phyloP scores from a whole-genome alignment of 1,284 basidiomycete species.

The Melampsora abietis-canadensis region DNA sequence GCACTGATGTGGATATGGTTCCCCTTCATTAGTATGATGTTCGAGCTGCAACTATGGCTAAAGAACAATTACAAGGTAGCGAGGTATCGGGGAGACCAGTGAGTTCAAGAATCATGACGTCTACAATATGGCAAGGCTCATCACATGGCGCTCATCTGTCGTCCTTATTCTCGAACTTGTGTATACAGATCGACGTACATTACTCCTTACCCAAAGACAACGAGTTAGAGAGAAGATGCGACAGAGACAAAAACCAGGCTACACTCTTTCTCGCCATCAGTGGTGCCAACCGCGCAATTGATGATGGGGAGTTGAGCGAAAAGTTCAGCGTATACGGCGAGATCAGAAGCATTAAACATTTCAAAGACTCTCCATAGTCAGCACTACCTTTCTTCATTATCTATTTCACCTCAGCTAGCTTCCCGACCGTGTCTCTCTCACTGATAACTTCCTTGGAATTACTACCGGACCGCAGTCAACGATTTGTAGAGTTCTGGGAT shows the following conservation, averaged over 20 bases:
- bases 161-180: neutral
- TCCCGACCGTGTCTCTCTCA: neutral
- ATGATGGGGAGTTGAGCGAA: conserved; percentile 75
- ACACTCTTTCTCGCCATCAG: conserved; percentile 73
- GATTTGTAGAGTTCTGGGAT: conserved; percentile 84
- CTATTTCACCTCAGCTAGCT: neutral
- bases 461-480: conserved; percentile 60
- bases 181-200: conserved; percentile 87
- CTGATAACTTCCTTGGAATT: conserved; percentile 9
- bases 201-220: conserved; percentile 89
- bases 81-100: conserved; percentile 79
- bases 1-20: neutral
- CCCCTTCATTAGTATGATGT: conserved; percentile 70
- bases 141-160: conserved; percentile 2
- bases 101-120: conserved; percentile 53
- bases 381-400: conserved; percentile 48
- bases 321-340: conserved; percentile 85
- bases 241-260: conserved; percentile 85
- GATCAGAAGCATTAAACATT: conserved; percentile 71
- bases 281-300: conserved; percentile 66
- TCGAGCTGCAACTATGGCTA: conserved; percentile 81
- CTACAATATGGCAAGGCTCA: conserved; percentile 30
- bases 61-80: conserved; percentile 78
- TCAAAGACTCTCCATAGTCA: conserved; percentile 68
- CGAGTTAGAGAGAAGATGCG: conserved; percentile 64